Evolutionary conservation across 2,329 filamentous ascomycete species (phyloP).

Genomic region (Fusarium circinatum): DNA sequence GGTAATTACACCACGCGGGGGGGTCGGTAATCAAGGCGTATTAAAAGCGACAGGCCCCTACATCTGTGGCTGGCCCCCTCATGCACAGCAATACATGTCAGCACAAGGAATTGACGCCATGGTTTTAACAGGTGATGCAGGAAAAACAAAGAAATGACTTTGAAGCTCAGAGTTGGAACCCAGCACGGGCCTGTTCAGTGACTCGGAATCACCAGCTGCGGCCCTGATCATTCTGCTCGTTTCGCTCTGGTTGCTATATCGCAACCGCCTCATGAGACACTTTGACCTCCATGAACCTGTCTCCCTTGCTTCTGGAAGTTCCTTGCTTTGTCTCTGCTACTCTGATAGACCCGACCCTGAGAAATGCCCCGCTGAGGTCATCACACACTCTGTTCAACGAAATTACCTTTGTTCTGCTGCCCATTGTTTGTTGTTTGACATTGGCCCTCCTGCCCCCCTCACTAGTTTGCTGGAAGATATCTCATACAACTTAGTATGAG

Average conservation of each 20-base stretch:
- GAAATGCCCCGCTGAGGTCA: neutral
- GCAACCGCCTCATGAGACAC: slow-evolving; percentile 15
- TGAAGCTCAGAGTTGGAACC: neutral
- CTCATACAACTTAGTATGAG: slow-evolving; percentile 20
- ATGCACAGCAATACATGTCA: slow-evolving; percentile 21
- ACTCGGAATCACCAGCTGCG: neutral
- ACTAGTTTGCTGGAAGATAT: neutral
- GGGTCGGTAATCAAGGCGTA: too few species aligned
- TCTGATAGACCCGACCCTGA: slow-evolving; percentile 10
- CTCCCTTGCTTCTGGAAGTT: slow-evolving; percentile 21
- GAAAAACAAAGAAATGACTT: slow-evolving; percentile 4
- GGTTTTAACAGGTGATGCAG: neutral
- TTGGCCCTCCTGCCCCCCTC: neutral
- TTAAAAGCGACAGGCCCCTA: neutral
- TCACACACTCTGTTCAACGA: neutral
- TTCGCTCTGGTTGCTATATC: slow-evolving; percentile 7
- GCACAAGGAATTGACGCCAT: slow-evolving; percentile 23
- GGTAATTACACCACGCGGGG: too few species aligned
- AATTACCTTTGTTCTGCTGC: slow-evolving; percentile 2
- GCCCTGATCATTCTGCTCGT: neutral
- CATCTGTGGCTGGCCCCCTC: slow-evolving; percentile 1
- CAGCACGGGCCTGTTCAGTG: slow-evolving; percentile 7
- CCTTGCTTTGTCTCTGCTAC: slow-evolving; percentile 5
- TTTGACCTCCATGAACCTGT: slow-evolving; percentile 5
- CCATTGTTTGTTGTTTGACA: slow-evolving; percentile 10